phyloP scores from a whole-genome alignment of 2,329 filamentous ascomycete genomes.

The Epicoccum nigrum region DNA sequence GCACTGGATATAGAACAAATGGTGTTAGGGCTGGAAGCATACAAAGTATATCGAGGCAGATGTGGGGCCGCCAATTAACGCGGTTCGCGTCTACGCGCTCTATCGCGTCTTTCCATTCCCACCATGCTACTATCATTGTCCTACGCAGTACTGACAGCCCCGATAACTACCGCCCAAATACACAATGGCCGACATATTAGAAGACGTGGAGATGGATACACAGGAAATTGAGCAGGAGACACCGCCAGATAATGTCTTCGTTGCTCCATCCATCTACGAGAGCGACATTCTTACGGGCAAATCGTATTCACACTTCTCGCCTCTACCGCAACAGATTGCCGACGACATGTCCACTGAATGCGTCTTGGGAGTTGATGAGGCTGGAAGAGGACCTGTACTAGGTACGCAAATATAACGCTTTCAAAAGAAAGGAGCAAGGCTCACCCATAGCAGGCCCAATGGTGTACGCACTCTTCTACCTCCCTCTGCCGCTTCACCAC shows the following conservation, averaged over 20 bases:
- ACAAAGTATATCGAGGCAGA: too few relatives aligned
- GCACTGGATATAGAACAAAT: too few relatives aligned
- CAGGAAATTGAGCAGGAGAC: conserved; percentile 47
- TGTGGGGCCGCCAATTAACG: neutral
- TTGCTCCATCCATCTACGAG: conserved; percentile 54
- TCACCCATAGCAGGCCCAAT: conserved; percentile 62
- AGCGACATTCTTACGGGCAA: conserved; percentile 49
- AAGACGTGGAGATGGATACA: conserved; percentile 43
- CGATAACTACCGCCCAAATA: neutral
- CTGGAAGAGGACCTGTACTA: conserved; percentile 90
- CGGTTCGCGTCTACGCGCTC: neutral
- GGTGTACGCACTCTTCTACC: conserved; percentile 74
- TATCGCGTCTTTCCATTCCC: too few relatives aligned
- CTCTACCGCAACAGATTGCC: conserved; percentile 49
- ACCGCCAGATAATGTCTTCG: conserved; percentile 50
- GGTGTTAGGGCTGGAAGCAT: too few relatives aligned
- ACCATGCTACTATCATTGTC: too few relatives aligned
- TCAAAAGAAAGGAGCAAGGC: neutral
- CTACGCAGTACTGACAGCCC: too few relatives aligned
- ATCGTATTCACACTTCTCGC: conserved; percentile 57
- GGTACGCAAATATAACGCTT: conserved; percentile 57
- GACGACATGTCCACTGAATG: conserved; percentile 63
- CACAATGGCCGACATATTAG: conserved; percentile 35
- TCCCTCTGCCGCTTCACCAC: conserved; percentile 68
- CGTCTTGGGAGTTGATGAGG: conserved; percentile 90